phyloP scores from a whole-genome alignment of 177 flowering plant genomes.

The Telopea speciosissima region DNA sequence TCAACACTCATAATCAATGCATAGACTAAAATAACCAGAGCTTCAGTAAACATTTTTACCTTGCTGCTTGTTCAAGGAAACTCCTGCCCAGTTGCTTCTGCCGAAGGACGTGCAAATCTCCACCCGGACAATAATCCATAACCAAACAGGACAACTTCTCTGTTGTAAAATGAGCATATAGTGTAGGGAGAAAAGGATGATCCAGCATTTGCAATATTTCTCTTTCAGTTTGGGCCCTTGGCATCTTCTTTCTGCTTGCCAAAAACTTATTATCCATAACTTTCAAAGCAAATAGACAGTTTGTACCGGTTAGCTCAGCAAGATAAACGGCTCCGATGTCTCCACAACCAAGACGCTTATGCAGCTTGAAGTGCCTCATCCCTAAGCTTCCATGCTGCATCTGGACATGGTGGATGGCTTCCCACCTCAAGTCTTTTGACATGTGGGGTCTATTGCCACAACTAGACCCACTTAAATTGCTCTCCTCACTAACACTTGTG shows the following conservation, averaged over 20 bases:
- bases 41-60: conserved; percentile 27
- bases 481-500: conserved; percentile 71
- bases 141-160: conserved; percentile 71
- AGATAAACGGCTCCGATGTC: conserved; percentile 89
- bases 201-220: conserved; percentile 78
- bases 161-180: conserved; percentile 64
- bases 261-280: conserved; percentile 78
- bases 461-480: conserved; percentile 50
- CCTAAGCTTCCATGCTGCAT: conserved; percentile 50
- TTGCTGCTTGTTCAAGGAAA: conserved; percentile 74
- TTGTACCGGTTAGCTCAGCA: conserved; percentile 60
- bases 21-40: not conserved
- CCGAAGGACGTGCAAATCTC: conserved; percentile 82
- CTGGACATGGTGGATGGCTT: conserved; percentile 48
- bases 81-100: conserved; percentile 59
- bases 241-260: conserved; percentile 53
- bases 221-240: conserved; percentile 73
- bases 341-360: conserved; percentile 78
- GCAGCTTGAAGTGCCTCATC: conserved; percentile 59
- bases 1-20: not conserved
- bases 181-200: conserved; percentile 91
- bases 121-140: conserved; percentile 93
- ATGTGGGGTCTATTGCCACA: conserved; percentile 74
- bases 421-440: conserved; percentile 85
- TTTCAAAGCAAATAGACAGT: conserved; percentile 76